Evolutionary conservation across 495 filamentous ascomycete species (phyloP), one percentile per base, ranked within the genome.

Genomic region (Alectoria sarmentosa): DNA sequence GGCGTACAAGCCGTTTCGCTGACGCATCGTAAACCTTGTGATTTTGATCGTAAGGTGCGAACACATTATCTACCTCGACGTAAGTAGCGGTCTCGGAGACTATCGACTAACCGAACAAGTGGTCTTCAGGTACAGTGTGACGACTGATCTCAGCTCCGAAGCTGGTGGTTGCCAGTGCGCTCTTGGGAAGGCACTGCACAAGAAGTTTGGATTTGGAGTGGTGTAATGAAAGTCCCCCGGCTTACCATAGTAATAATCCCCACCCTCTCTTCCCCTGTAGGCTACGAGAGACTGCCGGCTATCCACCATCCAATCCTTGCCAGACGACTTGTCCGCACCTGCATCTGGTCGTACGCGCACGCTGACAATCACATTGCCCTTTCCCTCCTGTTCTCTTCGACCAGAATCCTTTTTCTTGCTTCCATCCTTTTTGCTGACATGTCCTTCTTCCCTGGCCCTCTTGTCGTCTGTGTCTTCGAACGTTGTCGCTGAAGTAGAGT

Each of bases 331-430:
- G n/a, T 79, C 78, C 54, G 88, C 88, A 30, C 76, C 81, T 21
- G 83, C 80, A 77, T 97, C 92, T 19, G 94, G 94, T 57, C 95
- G 84, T 55, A 98, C 91, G 65, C 94, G 83, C 58, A 98, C 92
- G 70, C 94, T 98, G 65, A 98, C 92, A 65, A 98, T 79, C 37
- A 98, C 94, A 76, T 98, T 98, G 5, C 95, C 94, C 73, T 96
- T 98, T 26, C 79, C 82, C 65, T 97, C 90, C 42, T 80, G 82
- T 26, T 70, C 58, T 54, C 77, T 80, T 30, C 73, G 54, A 54
- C 34, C 74, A 67, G 76, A 76, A 67, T 71, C 64, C 59, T 69
- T 63, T 36, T 67, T 64, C 55, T 75, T 78, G 8, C 66, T 65
- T 9, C 61, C 57, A 48, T 81, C 78, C 32, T 75, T 73, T 19